Base-by-base conservation (phyloP, 306 rosid genomes). In the Cicer cuneatum region DNA sequence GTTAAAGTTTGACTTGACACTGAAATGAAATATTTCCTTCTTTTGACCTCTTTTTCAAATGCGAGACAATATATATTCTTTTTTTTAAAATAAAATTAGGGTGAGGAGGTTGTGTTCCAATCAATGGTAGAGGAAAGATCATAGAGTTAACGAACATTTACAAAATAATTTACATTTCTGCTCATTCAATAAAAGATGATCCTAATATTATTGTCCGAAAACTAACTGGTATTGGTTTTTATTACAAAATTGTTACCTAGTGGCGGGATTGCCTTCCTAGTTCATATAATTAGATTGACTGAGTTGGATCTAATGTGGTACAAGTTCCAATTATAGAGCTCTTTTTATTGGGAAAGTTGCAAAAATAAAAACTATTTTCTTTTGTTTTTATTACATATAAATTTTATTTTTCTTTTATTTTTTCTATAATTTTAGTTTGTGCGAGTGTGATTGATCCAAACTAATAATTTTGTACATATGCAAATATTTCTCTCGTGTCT, bases 231-330 rank as follows among this genome's bases (percentile, higher is more conserved):
- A 19, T 19, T n/a, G 37, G 46, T n/a, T 37, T 37, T 61, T 35
- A 15, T 61, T 61, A 61, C 21, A 12, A 33, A 59, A 33, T 59
- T 33, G 43, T 59, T 33, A 12, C 1, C 43, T 35, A n/a, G 8
- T 5, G 39, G n/a, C 24, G 8, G 15, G 40, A 59, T 59, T 59
- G 18, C 41, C 16, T 58, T 58, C 2, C 42, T 60, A 19, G 8
- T 69, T 42, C n/a, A 18, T 33, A 19, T 1, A 29, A 42, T 72
- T 43, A 63, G n/a, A 81, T 35, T 40, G 52, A 21, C 38, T 46
- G 19, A 7, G 43, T 12, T 70, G 71, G 78, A 43, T 37, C 35
- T 54, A 11, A 7, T 14, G 5, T n/a, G 24, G 11, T 40, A 63
- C 4, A 42, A 43, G 52, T 14, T 53, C 73, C 73, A 54, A 35